Base-by-base conservation (phyloP, 352 stramenopile genomes). In the Globisporangium iwayamae region DNA sequence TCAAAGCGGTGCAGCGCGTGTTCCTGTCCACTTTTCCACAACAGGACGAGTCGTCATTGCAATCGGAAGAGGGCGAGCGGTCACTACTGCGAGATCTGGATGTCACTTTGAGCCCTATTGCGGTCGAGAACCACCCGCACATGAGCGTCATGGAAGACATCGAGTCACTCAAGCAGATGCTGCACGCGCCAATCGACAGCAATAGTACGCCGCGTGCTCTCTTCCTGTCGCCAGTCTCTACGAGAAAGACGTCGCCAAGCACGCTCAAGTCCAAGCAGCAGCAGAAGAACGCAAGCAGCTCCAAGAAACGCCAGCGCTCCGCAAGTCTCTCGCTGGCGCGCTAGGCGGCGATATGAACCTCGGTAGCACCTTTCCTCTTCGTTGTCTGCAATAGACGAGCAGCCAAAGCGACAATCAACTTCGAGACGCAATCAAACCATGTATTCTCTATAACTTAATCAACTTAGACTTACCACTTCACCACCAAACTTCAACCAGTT, bases 1-100 rank as follows among this genome's bases (percentile, higher is more conserved):
- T 78, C 47, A 71, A 70, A 68, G 54, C 70, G 63, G 67, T 85
- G 53, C 67, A 72, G 41, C 51, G 61, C 56, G 66, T 66, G 22
- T 74, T 77, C 65, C 75, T 74, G 43, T 62, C 67, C 10, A 55
- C 25, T 16, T 48, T 34, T 36, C 14, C 43, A 5, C 53, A 59
- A 28, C 53, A 59, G 16, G 9, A 58, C 8, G 13, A 59, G 30
- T 43, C 10, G 18, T 14, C 53, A 30, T 32, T 11, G 1, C 32
- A 47, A 46, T 46, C 13, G n/a, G 8, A 34, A 59, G 48, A 51
- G 22, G 25, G 34, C 16, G 34, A 52, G 36, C 57, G 59, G 11
- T 20, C 65, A 3, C 18, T 36, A 0, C 28, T 45, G 4, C 41
- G 22, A 1, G 30, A 61, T 10, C 50, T 66, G 39, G 70, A 65